Evolutionary conservation across 2,329 filamentous ascomycete genomes (phyloP).

Genomic region (Penicillium frequentans): DNA sequence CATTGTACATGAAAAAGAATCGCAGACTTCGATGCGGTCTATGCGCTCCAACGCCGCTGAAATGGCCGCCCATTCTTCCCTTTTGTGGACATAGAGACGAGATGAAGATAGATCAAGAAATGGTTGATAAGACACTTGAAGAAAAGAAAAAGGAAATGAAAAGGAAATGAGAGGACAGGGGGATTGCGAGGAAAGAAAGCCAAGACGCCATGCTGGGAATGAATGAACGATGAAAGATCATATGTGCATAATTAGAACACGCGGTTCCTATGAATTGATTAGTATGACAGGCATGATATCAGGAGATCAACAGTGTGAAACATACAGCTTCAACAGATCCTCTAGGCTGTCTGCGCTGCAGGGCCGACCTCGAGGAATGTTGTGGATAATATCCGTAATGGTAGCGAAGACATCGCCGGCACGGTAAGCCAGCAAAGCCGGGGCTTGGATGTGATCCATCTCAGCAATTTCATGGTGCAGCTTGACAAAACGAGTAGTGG

Average conservation of each 20-base stretch:
- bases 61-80: not conserved
- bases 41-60: conserved; percentile 8
- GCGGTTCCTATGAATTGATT: conserved; percentile 26
- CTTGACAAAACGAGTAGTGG: conserved; percentile 81
- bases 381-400: conserved; percentile 79
- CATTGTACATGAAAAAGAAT: not conserved
- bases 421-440: conserved; percentile 84
- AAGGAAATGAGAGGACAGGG: not conserved
- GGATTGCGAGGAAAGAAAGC: not conserved
- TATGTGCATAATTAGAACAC: conserved; percentile 25
- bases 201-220: conserved; percentile 15
- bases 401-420: conserved; percentile 89
- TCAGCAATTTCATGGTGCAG: conserved; percentile 90
- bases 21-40: not conserved
- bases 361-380: conserved; percentile 67
- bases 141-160: conserved; percentile 6
- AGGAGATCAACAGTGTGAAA: conserved; percentile 9
- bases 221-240: conserved; percentile 4
- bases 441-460: conserved; percentile 85
- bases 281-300: not conserved
- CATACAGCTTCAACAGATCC: conserved; percentile 56
- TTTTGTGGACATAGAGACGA: not conserved
- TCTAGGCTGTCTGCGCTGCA: conserved; percentile 57
- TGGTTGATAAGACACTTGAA: conserved; percentile 3
- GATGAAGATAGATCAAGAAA: conserved; percentile 14